Conservation (phyloP, 148 eudicot species). For the Limonium bicolor region DNA sequence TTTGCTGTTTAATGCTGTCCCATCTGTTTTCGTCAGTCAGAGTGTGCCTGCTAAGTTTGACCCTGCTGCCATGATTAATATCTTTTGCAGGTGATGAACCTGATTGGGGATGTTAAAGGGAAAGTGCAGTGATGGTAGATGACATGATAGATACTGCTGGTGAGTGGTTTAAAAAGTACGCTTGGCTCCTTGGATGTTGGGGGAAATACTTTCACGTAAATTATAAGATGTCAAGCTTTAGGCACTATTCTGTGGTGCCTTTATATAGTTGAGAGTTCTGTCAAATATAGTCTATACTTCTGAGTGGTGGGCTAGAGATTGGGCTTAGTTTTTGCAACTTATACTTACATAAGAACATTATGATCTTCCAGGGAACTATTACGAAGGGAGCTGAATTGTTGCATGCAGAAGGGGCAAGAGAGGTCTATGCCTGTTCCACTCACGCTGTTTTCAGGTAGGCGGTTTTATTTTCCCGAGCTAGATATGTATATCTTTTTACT, state of each 20-base stretch:
- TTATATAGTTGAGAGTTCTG: too few species aligned
- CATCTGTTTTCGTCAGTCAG: not conserved
- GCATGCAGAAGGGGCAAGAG: conserved; percentile 84
- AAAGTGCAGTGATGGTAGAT: conserved; percentile 94
- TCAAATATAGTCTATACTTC: too few species aligned
- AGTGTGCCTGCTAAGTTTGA: not conserved
- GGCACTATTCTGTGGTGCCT: too few species aligned
- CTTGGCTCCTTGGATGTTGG: too few species aligned
- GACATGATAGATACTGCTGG: conserved; percentile 99
- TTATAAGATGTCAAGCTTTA: too few species aligned
- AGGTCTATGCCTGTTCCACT: conserved; percentile 79
- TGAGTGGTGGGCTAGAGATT: too few species aligned
- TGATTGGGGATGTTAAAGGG: conserved; percentile 96
- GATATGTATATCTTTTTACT: too few species aligned
- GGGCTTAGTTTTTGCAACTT: too few species aligned
- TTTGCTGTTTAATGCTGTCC: not conserved
- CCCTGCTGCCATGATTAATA: not conserved
- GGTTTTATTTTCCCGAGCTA: too few species aligned
- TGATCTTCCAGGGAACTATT: conserved; percentile 86
- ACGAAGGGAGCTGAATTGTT: conserved; percentile 67
- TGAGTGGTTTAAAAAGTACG: conserved; percentile 21
- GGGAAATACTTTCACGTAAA: too few species aligned
- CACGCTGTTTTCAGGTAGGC: conserved; percentile 88
- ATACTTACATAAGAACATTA: not conserved
- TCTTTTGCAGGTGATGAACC: conserved; percentile 67